These are phyloP conservation scores for Vinca minor DNA, from an alignment of 257 asterid species.

Conservation along the genomic window DNA sequence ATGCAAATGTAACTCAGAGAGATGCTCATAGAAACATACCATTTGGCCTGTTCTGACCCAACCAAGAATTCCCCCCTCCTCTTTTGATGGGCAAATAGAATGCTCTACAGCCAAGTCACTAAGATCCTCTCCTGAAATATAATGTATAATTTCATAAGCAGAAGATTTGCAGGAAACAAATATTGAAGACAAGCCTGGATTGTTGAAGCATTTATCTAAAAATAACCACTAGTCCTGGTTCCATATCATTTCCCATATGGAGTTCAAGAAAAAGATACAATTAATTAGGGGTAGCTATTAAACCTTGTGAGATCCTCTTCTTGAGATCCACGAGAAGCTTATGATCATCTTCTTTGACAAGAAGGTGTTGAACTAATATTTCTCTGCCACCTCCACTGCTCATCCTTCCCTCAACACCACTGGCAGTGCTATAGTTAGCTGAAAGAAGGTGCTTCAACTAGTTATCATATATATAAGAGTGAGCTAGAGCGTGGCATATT, in stretches of 20 bases:
- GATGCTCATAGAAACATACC: slow-evolving; percentile 45
- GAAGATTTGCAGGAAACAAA: slow-evolving; percentile 10
- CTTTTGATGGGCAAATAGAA: slow-evolving; percentile 89
- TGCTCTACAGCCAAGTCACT: slow-evolving; percentile 86
- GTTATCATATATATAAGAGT: too few species aligned
- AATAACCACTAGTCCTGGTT: not conserved
- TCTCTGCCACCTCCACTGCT: slow-evolving; percentile 52
- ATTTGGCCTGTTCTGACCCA: slow-evolving; percentile 98
- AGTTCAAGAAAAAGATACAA: not conserved
- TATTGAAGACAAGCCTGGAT: too few species aligned
- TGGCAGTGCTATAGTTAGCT: slow-evolving; percentile 61
- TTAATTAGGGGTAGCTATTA: not conserved
- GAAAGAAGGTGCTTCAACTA: slow-evolving; percentile 24
- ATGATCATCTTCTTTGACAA: slow-evolving; percentile 82
- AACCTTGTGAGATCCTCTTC: slow-evolving; percentile 67
- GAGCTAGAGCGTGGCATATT: too few species aligned
- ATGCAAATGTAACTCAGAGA: slow-evolving; percentile 7
- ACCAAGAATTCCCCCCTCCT: slow-evolving; percentile 98
- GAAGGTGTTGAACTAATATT: slow-evolving; percentile 85
- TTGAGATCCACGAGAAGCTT: slow-evolving; percentile 67
- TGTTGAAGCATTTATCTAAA: not conserved
- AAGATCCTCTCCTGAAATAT: slow-evolving; percentile 83
- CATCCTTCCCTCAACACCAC: slow-evolving; percentile 38
- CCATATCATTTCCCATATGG: not conserved
- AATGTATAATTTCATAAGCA: slow-evolving; percentile 25